phyloP scores from a whole-genome alignment of 2,329 filamentous ascomycete species.

The Trichoderma cornu-damae region DNA sequence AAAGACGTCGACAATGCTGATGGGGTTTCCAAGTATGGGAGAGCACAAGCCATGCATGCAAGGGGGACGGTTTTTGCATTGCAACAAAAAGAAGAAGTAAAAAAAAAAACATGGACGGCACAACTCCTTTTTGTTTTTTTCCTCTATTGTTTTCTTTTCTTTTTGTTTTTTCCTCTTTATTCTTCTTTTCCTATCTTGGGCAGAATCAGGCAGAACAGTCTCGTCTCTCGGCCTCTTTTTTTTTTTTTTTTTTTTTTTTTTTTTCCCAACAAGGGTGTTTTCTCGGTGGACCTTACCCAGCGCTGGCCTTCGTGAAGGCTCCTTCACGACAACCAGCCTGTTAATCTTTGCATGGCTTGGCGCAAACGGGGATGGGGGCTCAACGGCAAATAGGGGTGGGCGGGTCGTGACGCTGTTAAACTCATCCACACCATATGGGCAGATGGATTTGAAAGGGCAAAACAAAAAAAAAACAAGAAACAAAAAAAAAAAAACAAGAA shows the following conservation, averaged over 20 bases:
- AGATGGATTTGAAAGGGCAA: neutral
- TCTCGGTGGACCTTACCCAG: constrained; percentile 3
- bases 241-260: neutral
- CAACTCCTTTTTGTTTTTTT: no score
- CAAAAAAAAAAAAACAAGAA: neutral
- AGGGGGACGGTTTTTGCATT: neutral
- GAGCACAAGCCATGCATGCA: neutral
- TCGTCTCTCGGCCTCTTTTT: neutral
- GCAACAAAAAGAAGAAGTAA: neutral
- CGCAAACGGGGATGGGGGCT: constrained; percentile 26
- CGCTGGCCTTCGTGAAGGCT: constrained; percentile 3
- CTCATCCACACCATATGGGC: neutral
- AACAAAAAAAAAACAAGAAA: neutral
- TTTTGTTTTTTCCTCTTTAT: no score
- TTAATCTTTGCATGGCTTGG: constrained; percentile 29
- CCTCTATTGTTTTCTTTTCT: no score
- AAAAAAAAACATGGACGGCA: neutral
- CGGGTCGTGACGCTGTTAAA: neutral
- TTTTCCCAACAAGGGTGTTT: neutral
- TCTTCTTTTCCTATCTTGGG: neutral
- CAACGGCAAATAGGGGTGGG: neutral
- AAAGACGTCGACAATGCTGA: neutral
- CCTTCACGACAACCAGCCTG: neutral
- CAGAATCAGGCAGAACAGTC: neutral
- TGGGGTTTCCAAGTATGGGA: neutral